These are phyloP conservation scores for Glycine soja DNA, from an alignment of 306 rosid genomes.

Conservation along the genomic window DNA sequence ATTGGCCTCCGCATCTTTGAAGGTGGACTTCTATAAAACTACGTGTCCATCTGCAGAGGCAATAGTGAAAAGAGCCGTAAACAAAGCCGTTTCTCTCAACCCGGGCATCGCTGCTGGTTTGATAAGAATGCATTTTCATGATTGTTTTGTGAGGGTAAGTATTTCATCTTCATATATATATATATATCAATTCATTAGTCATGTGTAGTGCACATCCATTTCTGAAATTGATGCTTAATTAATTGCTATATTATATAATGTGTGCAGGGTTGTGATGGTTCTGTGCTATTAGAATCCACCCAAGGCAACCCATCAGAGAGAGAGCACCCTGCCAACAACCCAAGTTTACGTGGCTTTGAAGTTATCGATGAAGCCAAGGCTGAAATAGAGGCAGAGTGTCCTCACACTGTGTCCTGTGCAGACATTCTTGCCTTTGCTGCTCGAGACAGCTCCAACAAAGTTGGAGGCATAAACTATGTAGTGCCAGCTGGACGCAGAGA, in stretches of 20 bases:
- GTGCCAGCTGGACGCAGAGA: slow-evolving; percentile 56
- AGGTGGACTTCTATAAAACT: slow-evolving; percentile 42
- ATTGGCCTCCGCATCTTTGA: slow-evolving; percentile 44
- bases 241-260: too few species aligned
- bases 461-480: slow-evolving; percentile 37
- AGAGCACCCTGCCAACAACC: slow-evolving; percentile 54
- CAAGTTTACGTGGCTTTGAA: slow-evolving; percentile 58
- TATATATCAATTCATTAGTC: too few species aligned
- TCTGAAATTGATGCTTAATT: neutral
- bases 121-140: slow-evolving; percentile 60
- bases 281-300: slow-evolving; percentile 47
- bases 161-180: neutral
- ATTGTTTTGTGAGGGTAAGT: slow-evolving; percentile 55
- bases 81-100: slow-evolving; percentile 52
- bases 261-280: slow-evolving; percentile 57
- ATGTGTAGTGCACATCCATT: neutral
- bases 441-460: slow-evolving; percentile 49
- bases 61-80: slow-evolving; percentile 51
- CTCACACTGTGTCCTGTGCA: slow-evolving; percentile 52
- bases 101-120: slow-evolving; percentile 55
- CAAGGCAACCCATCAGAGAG: slow-evolving; percentile 48
- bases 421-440: slow-evolving; percentile 59
- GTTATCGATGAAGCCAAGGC: slow-evolving; percentile 57
- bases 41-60: slow-evolving; percentile 54
- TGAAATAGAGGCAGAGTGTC: slow-evolving; percentile 48